phyloP scores from a whole-genome alignment of 2,329 filamentous ascomycete genomes.

The Fusarium azukiicola region DNA sequence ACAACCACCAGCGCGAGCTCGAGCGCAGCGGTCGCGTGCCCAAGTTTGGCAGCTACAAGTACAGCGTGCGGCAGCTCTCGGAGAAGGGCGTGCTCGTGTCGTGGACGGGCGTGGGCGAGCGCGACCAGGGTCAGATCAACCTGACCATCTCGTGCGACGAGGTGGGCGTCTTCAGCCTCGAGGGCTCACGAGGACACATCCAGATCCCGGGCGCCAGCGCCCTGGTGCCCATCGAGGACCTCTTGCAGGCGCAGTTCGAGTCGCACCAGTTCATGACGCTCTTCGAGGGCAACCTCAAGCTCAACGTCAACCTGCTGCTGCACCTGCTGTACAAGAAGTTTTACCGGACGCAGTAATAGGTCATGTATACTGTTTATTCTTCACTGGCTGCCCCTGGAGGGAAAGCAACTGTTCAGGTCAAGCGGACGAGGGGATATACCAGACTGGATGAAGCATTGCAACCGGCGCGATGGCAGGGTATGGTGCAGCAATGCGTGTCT shows the following conservation, averaged over 20 bases:
- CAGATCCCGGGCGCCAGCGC: conserved; percentile 97
- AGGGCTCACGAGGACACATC: conserved; percentile 94
- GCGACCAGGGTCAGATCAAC: conserved; percentile 95
- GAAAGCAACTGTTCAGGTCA: conserved; percentile 38
- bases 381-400: conserved; percentile 42
- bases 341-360: conserved; percentile 84
- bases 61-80: conserved; percentile 91
- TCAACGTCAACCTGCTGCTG: conserved; percentile 98
- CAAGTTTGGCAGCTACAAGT: conserved; percentile 99
- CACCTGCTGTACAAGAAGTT: conserved; percentile 99
- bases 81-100: conserved; percentile 97
- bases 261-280: conserved; percentile 97
- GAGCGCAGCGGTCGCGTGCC: conserved; percentile 95
- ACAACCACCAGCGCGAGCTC: conserved; percentile 98
- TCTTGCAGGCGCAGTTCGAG: conserved; percentile 98
- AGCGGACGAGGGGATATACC: conserved; percentile 31
- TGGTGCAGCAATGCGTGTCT: conserved; percentile 45
- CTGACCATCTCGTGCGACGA: conserved; percentile 96
- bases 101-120: conserved; percentile 92
- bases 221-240: conserved; percentile 93
- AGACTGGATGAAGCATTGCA: conserved; percentile 52
- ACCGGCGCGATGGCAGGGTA: conserved; percentile 51
- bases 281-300: conserved; percentile 90
- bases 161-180: conserved; percentile 95
- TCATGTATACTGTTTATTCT: conserved; percentile 28